phyloP scores from a whole-genome alignment of 768 basidiomycete genomes.

The Russula brevipes region DNA sequence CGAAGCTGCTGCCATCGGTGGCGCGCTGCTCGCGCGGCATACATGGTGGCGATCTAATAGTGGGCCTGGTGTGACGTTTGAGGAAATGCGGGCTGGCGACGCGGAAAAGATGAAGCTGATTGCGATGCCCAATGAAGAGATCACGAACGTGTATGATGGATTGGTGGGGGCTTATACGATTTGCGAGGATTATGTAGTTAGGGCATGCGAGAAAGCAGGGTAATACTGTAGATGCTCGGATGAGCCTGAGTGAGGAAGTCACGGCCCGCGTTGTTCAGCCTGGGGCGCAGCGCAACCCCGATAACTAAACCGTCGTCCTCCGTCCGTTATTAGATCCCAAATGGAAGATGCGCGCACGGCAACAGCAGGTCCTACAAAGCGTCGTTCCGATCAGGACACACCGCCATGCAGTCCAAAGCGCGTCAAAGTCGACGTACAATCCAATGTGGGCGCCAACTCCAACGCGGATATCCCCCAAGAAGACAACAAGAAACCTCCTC shows the following conservation, averaged over 20 bases:
- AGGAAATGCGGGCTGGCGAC: conserved; percentile 54
- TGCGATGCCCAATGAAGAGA: conserved; percentile 48
- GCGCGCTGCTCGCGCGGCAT: conserved; percentile 65
- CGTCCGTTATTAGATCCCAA: neutral
- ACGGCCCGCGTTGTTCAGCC: neutral
- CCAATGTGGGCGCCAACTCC: neutral
- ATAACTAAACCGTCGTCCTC: neutral
- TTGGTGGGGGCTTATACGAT: conserved; percentile 49
- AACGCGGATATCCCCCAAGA: neutral
- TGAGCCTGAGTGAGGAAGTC: neutral
- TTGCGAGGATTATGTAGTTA: conserved; percentile 41
- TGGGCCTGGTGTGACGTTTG: conserved; percentile 45
- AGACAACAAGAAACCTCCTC: conserved; percentile 8
- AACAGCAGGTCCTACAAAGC: conserved; percentile 7
- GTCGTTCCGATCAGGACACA: neutral
- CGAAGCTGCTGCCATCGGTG: conserved; percentile 69
- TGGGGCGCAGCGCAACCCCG: neutral
- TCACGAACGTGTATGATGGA: conserved; percentile 46
- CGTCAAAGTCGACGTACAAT: conserved; percentile 18
- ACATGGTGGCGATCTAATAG: conserved; percentile 56
- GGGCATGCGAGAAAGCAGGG: neutral
- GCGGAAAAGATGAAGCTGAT: conserved; percentile 54
- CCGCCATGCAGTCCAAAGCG: conserved; percentile 13
- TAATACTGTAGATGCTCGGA: neutral
- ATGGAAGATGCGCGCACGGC: conserved; percentile 1